Evolutionary conservation across 257 asterid species (phyloP).

Genomic region (Rauvolfia tetraphylla): DNA sequence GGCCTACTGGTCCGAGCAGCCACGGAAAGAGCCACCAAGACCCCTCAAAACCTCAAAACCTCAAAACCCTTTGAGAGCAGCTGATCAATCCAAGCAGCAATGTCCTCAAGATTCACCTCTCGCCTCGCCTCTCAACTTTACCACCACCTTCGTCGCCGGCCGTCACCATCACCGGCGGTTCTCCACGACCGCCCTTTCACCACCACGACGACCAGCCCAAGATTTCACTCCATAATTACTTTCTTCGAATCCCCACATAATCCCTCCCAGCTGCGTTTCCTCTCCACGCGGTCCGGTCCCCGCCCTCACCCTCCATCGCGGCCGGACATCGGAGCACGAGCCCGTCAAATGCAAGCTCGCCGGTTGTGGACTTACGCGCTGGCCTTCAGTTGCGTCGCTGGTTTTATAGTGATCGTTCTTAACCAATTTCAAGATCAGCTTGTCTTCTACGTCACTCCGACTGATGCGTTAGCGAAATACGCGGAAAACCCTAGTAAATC

Average conservation of each 20-base stretch:
- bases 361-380: slow-evolving; percentile 91
- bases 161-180: no score
- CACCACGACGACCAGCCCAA: slow-evolving; percentile 27
- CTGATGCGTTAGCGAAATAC: slow-evolving; percentile 68
- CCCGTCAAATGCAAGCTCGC: slow-evolving; percentile 82
- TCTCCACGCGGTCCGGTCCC: slow-evolving; percentile 34
- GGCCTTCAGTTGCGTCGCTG: slow-evolving; percentile 80
- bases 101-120: slow-evolving; percentile 50
- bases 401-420: slow-evolving; percentile 74
- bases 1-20: no score
- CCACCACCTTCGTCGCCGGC: no score
- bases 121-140: slow-evolving; percentile 31
- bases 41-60: not conserved
- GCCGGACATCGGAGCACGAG: slow-evolving; percentile 78
- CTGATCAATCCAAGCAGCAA: slow-evolving; percentile 4
- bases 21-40: not conserved
- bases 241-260: slow-evolving; percentile 14
- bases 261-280: slow-evolving; percentile 24
- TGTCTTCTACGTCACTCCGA: slow-evolving; percentile 88
- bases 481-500: slow-evolving; percentile 54
- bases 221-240: slow-evolving; percentile 22
- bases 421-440: slow-evolving; percentile 90
- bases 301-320: slow-evolving; percentile 48
- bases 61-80: no score
- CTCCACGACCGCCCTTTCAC: slow-evolving; percentile 23